Evolutionary conservation across 495 filamentous ascomycete species (phyloP).

Genomic region (Hypoxylon rickii): DNA sequence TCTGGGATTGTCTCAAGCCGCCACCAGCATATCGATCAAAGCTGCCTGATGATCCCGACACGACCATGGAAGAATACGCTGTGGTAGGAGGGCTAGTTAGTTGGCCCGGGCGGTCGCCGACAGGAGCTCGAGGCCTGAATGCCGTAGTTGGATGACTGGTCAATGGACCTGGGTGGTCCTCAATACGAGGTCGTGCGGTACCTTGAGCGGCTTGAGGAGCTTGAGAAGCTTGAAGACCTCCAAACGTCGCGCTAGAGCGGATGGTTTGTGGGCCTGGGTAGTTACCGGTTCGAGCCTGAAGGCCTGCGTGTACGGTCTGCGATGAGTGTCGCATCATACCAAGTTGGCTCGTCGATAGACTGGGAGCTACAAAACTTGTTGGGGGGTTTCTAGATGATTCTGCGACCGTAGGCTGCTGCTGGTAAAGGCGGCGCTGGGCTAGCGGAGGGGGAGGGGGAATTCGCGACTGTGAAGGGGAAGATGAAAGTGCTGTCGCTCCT

Average conservation of each 20-base stretch:
- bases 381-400: neutral
- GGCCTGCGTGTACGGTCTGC: neutral
- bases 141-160: conserved; percentile 8
- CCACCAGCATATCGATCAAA: neutral
- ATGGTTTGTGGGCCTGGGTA: neutral
- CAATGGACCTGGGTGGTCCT: conserved; percentile 12
- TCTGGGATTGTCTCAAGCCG: conserved; percentile 6
- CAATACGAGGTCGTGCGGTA: too few relatives aligned
- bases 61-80: neutral
- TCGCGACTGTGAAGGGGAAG: too few relatives aligned
- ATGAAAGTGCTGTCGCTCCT: neutral
- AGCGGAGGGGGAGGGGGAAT: too few relatives aligned
- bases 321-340: neutral
- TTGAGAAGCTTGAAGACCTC: neutral
- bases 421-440: too few relatives aligned
- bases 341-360: neutral
- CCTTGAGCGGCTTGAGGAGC: too few relatives aligned
- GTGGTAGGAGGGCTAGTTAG: conserved; percentile 12
- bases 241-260: neutral
- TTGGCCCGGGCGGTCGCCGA: conserved; percentile 9
- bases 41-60: conserved; percentile 1
- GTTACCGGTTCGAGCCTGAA: too few relatives aligned
- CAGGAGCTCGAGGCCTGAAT: too few relatives aligned
- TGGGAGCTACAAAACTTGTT: neutral
- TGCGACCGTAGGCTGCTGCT: too few relatives aligned